A percentile compares a stretch with the other conserved stretches of the same genome.
These are phyloP conservation scores for Calonectria pseudoreteaudii DNA, from an alignment of 2,329 filamentous ascomycete species.

Conservation along the genomic window DNA sequence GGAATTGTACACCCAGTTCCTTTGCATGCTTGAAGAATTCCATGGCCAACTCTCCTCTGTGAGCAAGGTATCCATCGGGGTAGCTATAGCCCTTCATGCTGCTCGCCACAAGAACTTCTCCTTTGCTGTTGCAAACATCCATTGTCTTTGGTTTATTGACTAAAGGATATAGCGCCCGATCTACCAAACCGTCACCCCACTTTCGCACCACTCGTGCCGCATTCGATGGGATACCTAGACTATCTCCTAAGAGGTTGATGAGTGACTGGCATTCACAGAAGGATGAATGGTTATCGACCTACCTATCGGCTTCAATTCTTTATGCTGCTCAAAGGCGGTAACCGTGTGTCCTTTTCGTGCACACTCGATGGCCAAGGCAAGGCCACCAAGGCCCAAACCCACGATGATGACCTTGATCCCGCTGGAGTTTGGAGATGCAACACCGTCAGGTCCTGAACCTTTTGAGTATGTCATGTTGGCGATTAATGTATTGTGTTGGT, in stretches of 20 bases:
- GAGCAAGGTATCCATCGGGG: neutral
- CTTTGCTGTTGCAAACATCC: neutral
- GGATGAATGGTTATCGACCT: neutral
- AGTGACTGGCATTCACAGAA: no score
- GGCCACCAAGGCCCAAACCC: neutral
- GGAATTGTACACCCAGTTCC: neutral
- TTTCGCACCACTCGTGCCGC: neutral
- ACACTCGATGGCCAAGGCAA: neutral
- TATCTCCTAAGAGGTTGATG: neutral
- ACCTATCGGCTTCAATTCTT: neutral
- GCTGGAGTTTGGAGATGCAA: neutral
- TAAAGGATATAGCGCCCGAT: neutral
- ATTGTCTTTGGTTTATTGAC: neutral
- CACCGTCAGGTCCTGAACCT: neutral
- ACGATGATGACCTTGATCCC: neutral
- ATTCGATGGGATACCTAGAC: neutral
- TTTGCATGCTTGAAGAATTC: neutral
- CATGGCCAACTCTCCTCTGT: slow-evolving; percentile 2
- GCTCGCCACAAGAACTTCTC: neutral
- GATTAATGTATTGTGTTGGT: neutral
- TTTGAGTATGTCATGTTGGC: neutral
- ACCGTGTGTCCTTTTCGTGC: neutral
- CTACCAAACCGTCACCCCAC: neutral
- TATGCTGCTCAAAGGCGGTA: neutral
- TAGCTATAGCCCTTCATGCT: neutral